phyloP scores from a whole-genome alignment of 2,329 filamentous ascomycete genomes.

The Podosphaera fusca region DNA sequence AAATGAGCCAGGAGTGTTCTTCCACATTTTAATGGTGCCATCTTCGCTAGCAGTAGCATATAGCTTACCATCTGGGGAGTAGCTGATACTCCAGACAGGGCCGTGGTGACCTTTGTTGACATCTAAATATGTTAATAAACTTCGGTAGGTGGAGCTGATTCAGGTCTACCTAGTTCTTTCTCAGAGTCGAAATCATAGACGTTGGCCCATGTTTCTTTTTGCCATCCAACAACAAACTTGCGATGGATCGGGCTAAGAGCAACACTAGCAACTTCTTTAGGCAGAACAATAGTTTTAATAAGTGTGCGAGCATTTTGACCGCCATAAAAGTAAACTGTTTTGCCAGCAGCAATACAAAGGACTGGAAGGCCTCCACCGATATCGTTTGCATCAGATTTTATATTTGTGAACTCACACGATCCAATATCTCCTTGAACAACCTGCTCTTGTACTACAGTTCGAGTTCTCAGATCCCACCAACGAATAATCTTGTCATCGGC shows the following conservation, averaged over 20 bases:
- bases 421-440: slow-evolving; percentile 67
- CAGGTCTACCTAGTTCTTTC: slow-evolving; percentile 43
- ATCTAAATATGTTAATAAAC: slow-evolving; percentile 26
- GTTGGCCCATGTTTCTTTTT: slow-evolving; percentile 87
- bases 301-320: slow-evolving; percentile 43
- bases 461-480: slow-evolving; percentile 77
- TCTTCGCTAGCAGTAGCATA: slow-evolving; percentile 95
- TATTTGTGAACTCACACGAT: slow-evolving; percentile 68
- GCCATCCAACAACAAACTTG: slow-evolving; percentile 74
- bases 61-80: slow-evolving; percentile 84
- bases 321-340: slow-evolving; percentile 80
- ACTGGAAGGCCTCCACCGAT: slow-evolving; percentile 47
- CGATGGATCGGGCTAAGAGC: slow-evolving; percentile 61
- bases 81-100: slow-evolving; percentile 87
- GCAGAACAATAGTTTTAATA: slow-evolving; percentile 59
- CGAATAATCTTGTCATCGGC: slow-evolving; percentile 75
- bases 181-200: slow-evolving; percentile 77
- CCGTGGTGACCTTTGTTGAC: slow-evolving; percentile 93
- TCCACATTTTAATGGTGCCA: slow-evolving; percentile 86
- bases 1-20: slow-evolving; percentile 43
- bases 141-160: background rate
- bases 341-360: slow-evolving; percentile 79
- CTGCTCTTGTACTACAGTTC: slow-evolving; percentile 52
- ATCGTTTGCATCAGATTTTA: slow-evolving; percentile 35
- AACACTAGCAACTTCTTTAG: slow-evolving; percentile 76